phyloP scores from a whole-genome alignment of 176 grass and related monocot genomes.

The Pontederia paniculata region DNA sequence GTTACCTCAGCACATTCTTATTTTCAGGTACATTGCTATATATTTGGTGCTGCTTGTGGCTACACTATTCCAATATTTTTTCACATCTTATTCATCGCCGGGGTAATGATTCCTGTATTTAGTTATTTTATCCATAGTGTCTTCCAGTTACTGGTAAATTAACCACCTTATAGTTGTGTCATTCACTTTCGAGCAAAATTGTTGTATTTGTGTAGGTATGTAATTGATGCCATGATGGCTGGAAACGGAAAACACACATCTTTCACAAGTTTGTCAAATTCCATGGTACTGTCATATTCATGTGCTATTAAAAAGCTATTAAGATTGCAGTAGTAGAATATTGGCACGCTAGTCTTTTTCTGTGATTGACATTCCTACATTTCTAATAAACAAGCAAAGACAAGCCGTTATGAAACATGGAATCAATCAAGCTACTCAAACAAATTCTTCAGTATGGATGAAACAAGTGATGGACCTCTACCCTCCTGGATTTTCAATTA shows the following conservation, averaged over 20 bases:
- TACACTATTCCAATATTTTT: conserved; percentile 29
- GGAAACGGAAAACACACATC: conserved; percentile 5
- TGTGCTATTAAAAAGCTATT: not conserved
- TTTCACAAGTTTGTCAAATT: conserved; percentile 9
- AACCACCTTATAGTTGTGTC: not conserved
- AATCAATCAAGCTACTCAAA: not conserved
- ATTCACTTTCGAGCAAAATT: not conserved
- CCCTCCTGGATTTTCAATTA: conserved; percentile 3
- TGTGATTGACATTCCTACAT: not conserved
- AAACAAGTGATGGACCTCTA: conserved; percentile 7
- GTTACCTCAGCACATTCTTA: not conserved
- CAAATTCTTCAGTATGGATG: not conserved
- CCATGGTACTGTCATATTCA: conserved; percentile 19
- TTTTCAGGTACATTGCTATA: conserved; percentile 25
- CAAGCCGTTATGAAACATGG: not conserved
- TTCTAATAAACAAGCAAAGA: not conserved
- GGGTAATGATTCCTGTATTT: conserved; percentile 14
- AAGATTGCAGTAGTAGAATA: not conserved
- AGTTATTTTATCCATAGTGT: not conserved
- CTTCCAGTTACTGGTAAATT: not conserved
- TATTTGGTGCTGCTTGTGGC: conserved; percentile 25
- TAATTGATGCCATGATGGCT: conserved; percentile 28
- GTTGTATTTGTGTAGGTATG: conserved; percentile 18
- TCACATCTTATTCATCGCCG: conserved; percentile 22
- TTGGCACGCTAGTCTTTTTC: not conserved